Evolutionary conservation across 169 alveolate species (phyloP), one percentile per base, ranked within the genome.

Genomic region (Cyclospora cayetanensis): DNA sequence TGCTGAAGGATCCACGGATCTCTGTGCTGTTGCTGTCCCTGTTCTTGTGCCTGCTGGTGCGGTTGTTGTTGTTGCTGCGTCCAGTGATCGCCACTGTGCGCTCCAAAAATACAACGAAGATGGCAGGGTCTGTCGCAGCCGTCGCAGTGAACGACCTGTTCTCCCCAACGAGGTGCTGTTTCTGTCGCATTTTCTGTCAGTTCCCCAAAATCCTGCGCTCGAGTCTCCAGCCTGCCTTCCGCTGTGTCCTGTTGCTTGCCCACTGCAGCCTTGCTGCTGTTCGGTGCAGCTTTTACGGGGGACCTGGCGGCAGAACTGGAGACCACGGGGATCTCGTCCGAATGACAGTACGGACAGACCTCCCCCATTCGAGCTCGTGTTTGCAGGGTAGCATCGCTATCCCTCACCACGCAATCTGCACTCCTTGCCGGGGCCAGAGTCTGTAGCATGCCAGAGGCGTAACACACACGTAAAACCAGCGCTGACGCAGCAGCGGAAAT

Each of bases 81-180:
- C 35, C 65, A 22, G 63, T 37, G 60, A 77, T 39, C 39, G 31
- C 42, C 79, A 22, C 80, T 46, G 52, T 52, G 76, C 34, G 82
- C 70, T 65, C 90, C 60, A 68, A 50, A 74, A 70, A 76, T 42
- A 74, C 97, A 95, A 37, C 87, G 76, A 29, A 93, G 91, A 76
- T 95, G 97, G 87, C 94, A 95, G 43, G 95, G 93, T 25, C 97
- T 90, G 53, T 95, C 97, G 82, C 97, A 95, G 0, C 96, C 97
- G 72, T 95, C 97, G 89, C 97, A 95, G 74, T 92, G 93, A 42
- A 95, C 96, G 39, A 79, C 91, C 84, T 77, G 87, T 42, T 85
- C 90, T 22, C 91, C 94, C 50, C 65, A 79, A 25, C 5, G 9
- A 31, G 63, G 35, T 27, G 15, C 22, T 31, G 34, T 37, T n/a